Evolutionary conservation across 352 stramenopile genomes (phyloP), one percentile per base, ranked within the genome.

Genomic region (Phytophthora hibernalis): DNA sequence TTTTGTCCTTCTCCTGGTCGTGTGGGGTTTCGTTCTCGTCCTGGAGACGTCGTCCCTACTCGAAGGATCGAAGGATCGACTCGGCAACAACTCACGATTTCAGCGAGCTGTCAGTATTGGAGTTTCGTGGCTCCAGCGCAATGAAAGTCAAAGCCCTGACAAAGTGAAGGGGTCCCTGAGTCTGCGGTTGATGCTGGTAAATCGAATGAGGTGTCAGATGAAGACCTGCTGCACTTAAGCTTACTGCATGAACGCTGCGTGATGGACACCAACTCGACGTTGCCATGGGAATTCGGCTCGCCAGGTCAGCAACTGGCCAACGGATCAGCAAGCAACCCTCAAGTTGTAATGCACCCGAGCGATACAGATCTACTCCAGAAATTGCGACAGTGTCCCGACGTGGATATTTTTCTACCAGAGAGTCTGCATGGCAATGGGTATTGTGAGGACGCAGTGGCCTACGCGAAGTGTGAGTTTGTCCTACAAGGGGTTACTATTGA

Each of bases 371-470:
- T 77, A 30, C 45, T 85, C 20, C 49, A 74, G 21, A 67, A 76
- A 42, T 37, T 87, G 6, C 47, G 54, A 2, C 59, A 77, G 43
- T 87, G 79, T 20, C 73, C 77, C 9, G 70, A 82, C 15, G 55
- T 87, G n/a, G 76, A 88, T 42, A 77, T 88, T 47, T 86, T 75
- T 40, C 54, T 85, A 12, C 75, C 77, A 11, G 10, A 8, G 2
- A 21, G 30, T 44, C 38, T 88, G n/a, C 76, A 77, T n/a, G 61
- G 61, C 9, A 69, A 84, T 26, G 80, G 80, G 3, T 89, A 89
- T 38, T 89, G 80, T 48, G 80, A 89, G 47, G 80, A 89, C 37
- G 65, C 56, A 2, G 59, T 75, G 12, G 80, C 73, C 1, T 89
- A 89, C 54, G 52, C 74, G 0, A 83, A 86, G 31, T 82, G 77